phyloP scores from a whole-genome alignment of 2,329 filamentous ascomycete species.

The Myotisia sp. region DNA sequence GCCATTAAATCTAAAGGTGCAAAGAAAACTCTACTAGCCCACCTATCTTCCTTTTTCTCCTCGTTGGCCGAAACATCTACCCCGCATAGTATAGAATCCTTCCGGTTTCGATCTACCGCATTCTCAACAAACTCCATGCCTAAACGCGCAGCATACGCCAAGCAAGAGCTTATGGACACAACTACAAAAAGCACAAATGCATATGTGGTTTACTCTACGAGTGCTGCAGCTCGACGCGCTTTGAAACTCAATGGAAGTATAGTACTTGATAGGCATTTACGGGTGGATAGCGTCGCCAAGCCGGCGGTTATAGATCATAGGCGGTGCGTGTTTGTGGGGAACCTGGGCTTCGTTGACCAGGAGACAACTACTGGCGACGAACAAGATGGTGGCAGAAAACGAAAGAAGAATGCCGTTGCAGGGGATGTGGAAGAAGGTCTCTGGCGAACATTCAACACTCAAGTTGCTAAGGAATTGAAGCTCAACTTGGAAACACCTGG shows the following conservation, averaged over 20 bases:
- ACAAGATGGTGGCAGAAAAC: constrained; percentile 55
- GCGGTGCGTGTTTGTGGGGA: constrained; percentile 90
- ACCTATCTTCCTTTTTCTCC: constrained; percentile 62
- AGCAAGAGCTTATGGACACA: constrained; percentile 74
- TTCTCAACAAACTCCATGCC: constrained; percentile 62
- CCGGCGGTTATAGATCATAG: constrained; percentile 69
- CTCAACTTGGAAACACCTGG: not conserved
- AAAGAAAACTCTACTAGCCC: constrained; percentile 61
- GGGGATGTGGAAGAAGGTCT: constrained; percentile 80
- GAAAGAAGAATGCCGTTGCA: constrained; percentile 54
- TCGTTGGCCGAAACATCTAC: constrained; percentile 35
- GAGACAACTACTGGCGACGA: constrained; percentile 53
- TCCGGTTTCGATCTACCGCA: constrained; percentile 87
- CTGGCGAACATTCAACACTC: constrained; percentile 29
- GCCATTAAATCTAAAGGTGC: constrained; percentile 70
- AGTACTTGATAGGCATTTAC: constrained; percentile 72
- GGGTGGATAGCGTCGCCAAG: constrained; percentile 82
- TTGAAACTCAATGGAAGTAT: constrained; percentile 68
- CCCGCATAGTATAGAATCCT: constrained; percentile 66
- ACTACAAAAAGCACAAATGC: constrained; percentile 91
- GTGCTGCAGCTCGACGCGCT: constrained; percentile 60
- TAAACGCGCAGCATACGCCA: constrained; percentile 88
- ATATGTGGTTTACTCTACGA: constrained; percentile 75
- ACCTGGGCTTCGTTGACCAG: constrained; percentile 89
- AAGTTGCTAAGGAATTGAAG: constrained; percentile 16